Conservation (phyloP, 257 asterid genomes). For the Verbena officinalis region DNA sequence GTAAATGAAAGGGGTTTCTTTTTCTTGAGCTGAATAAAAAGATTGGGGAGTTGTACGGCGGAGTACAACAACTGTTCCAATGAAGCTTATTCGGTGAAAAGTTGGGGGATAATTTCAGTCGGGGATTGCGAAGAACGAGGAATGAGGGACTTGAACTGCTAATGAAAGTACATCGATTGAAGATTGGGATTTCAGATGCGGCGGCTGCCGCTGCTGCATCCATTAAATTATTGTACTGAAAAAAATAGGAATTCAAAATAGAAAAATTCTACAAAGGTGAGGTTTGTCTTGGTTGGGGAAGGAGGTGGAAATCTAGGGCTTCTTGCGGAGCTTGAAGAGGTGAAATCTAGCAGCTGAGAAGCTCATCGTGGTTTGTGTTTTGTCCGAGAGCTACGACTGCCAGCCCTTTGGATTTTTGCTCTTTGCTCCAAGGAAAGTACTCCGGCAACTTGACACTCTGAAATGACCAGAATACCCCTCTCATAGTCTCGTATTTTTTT, state of each 20-base stretch:
- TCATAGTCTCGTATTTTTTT: no score
- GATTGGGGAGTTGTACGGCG: constrained; percentile 34
- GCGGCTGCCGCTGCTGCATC: constrained; percentile 54
- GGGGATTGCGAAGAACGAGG: constrained; percentile 31
- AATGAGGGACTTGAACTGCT: constrained; percentile 35
- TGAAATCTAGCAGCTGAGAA: constrained; percentile 46
- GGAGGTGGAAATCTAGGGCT: constrained; percentile 24
- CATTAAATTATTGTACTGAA: constrained; percentile 40
- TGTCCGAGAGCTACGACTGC: constrained; percentile 35
- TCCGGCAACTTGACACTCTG: constrained; percentile 36
- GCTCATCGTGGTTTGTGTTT: constrained; percentile 45
- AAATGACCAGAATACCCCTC: constrained; percentile 45
- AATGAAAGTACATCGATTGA: constrained; percentile 34
- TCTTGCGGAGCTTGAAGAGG: constrained; percentile 44
- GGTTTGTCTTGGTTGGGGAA: background rate
- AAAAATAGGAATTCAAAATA: background rate
- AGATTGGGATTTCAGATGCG: constrained; percentile 38
- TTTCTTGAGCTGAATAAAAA: constrained; percentile 25
- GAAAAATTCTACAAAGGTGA: background rate
- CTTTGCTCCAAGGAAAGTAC: constrained; percentile 21
- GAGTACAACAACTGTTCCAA: constrained; percentile 31
- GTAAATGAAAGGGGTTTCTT: constrained; percentile 20
- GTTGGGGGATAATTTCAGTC: constrained; percentile 34
- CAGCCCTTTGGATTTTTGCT: constrained; percentile 26
- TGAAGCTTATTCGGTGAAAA: constrained; percentile 31